A percentile compares a stretch with the other conserved stretches of the same genome.
phyloP scores from a whole-genome alignment of 257 asterid species.

The Fraxinus americana region DNA sequence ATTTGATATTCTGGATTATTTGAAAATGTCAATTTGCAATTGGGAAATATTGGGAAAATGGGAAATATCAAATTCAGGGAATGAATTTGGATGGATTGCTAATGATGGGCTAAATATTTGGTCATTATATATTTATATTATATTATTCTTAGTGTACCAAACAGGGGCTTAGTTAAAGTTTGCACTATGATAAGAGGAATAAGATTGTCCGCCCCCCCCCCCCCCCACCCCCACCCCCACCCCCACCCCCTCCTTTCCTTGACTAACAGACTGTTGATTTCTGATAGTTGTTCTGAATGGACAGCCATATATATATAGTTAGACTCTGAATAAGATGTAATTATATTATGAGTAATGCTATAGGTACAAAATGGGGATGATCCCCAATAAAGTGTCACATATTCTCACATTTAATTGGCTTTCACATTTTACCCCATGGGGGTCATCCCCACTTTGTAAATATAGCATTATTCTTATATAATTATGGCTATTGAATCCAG shows the following conservation, averaged over 20 bases:
- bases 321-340: neutral
- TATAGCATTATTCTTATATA: too few species aligned
- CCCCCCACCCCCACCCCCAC: too few species aligned
- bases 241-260: neutral
- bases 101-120: neutral
- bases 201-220: neutral
- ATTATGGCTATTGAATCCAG: neutral
- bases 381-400: too few species aligned
- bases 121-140: constrained; percentile 11
- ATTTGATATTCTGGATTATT: neutral
- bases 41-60: neutral
- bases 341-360: neutral
- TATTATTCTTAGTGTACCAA: neutral
- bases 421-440: too few species aligned
- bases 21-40: neutral
- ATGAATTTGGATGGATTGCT: neutral
- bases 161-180: too few species aligned
- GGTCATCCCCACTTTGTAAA: too few species aligned
- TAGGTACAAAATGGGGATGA: too few species aligned
- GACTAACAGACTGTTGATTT: neutral
- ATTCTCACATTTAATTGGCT: too few species aligned
- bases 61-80: neutral
- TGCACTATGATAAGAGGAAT: neutral
- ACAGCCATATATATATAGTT: neutral
- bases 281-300: neutral